phyloP scores from a whole-genome alignment of 2,329 filamentous ascomycete genomes.

The Nakataea oryzae region DNA sequence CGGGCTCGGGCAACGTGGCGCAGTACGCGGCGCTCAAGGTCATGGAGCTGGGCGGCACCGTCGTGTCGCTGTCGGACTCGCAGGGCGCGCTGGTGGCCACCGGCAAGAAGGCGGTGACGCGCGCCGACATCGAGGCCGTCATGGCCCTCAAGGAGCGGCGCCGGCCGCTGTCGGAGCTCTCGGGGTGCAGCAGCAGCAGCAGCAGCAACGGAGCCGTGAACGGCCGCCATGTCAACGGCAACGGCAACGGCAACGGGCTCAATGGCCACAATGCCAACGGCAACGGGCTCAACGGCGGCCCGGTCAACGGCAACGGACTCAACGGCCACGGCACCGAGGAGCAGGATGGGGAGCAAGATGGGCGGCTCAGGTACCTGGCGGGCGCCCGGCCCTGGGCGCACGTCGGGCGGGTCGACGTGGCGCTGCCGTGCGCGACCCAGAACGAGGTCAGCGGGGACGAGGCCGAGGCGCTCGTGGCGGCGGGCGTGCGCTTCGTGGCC shows the following conservation, averaged over 20 bases:
- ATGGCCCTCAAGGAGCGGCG: conserved; percentile 79
- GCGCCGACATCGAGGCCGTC: conserved; percentile 70
- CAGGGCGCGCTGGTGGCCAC: conserved; percentile 69
- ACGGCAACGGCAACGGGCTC: background rate
- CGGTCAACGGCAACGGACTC: background rate
- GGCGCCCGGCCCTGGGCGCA: conserved; percentile 87
- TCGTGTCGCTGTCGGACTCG: conserved; percentile 90
- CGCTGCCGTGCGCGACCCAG: conserved; percentile 87
- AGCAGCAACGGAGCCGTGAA: background rate
- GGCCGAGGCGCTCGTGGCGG: conserved; percentile 68
- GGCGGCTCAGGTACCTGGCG: conserved; percentile 72
- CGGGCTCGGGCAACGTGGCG: conserved; percentile 93
- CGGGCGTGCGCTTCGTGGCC: conserved; percentile 75
- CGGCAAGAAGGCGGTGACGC: conserved; percentile 60
- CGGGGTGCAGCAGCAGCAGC: background rate
- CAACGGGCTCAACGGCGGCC: background rate
- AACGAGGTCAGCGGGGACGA: conserved; percentile 94
- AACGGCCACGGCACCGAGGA: background rate
- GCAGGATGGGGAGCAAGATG: background rate
- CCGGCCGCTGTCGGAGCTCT: conserved; percentile 67
- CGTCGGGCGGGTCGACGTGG: conserved; percentile 81
- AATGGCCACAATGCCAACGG: conserved; percentile 30
- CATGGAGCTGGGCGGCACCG: conserved; percentile 88
- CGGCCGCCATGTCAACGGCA: conserved; percentile 29
- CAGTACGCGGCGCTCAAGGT: conserved; percentile 95